Base-by-base conservation (phyloP, 2,329 filamentous ascomycete species). In the Hypoxylon sp. region DNA sequence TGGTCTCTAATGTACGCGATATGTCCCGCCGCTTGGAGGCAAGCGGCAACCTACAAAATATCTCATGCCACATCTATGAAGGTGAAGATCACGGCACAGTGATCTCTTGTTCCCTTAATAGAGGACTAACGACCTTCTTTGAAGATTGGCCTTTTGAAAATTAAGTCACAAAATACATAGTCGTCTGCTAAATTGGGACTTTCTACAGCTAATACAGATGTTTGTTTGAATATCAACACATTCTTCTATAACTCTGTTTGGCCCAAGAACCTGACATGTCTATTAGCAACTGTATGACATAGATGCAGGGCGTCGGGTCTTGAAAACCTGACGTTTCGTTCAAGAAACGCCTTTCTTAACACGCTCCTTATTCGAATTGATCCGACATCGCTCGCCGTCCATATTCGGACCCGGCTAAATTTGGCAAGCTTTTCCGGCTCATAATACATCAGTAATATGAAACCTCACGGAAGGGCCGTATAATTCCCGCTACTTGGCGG, bases 1-100 rank as follows among this genome's bases (percentile, higher is more conserved):
- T 78, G 77, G 68, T 69, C 1, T 71, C 73, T 14, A 76, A 80
- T 35, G 72, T 74, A 11, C 70, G 61, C 1, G 70, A 73, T 2
- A 72, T 78, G 31, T 65, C 70, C 10, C 17, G 52, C 6, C 55
- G 71, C 4, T 63, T 79, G 17, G 10, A 54, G 1, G 46, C 17
- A 3, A 72, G 65, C 26, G 56, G 61, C 0, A 53, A 52, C 5
- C 39, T 78, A 13, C 29, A 65, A 3, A 51, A 51, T 1, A 31
- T 78, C 1, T 55, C 71, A 4, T 58, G 59, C 1, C 72, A 65
- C 5, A 71, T 70, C 9, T 78, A 78, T 44, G 53, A 72, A 24
- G 74, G 73, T 33, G 77, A 80, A 56, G 78, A 80, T 59, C 78
- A 80, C 60, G 72, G 75, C 1, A 79, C 74, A 42, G 74, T 79